Evolutionary conservation across 2,329 filamentous ascomycete species (phyloP).

Genomic region (Orbilia brochopaga): DNA sequence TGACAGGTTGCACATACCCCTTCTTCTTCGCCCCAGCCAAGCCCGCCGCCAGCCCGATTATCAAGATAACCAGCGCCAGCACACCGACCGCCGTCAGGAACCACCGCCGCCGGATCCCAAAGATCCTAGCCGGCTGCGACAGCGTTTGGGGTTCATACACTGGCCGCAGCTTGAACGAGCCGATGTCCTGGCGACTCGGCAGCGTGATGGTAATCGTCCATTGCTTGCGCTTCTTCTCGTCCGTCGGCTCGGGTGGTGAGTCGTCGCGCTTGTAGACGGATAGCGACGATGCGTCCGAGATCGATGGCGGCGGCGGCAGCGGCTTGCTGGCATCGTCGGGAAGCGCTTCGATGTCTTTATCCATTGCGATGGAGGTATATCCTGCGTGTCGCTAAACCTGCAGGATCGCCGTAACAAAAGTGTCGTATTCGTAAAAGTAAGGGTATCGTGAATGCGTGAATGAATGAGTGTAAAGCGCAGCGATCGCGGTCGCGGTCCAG

Average conservation of each 20-base stretch:
- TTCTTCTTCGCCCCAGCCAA: slow-evolving; percentile 38
- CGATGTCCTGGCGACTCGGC: slow-evolving; percentile 20
- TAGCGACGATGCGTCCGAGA: not conserved
- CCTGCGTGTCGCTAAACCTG: not conserved
- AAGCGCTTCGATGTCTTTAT: slow-evolving; percentile 32
- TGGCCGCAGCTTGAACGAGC: slow-evolving; percentile 33
- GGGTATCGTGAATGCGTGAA: too few species aligned
- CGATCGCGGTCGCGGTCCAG: too few species aligned
- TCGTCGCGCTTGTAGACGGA: not conserved
- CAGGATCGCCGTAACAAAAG: too few species aligned
- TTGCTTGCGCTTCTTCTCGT: not conserved
- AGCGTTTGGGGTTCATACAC: slow-evolving; percentile 38
- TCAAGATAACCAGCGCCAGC: slow-evolving; percentile 32
- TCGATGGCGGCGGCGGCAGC: not conserved
- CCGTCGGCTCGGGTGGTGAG: not conserved
- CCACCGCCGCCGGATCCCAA: slow-evolving; percentile 35
- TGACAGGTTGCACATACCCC: slow-evolving; percentile 11
- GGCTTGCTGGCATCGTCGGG: slow-evolving; percentile 30
- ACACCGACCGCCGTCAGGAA: slow-evolving; percentile 23
- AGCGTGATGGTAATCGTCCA: slow-evolving; percentile 2
- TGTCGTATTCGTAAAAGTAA: too few species aligned
- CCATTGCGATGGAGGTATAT: slow-evolving; percentile 19
- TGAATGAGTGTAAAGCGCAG: too few species aligned
- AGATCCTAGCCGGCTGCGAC: slow-evolving; percentile 39
- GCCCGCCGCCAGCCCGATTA: slow-evolving; percentile 39